Evolutionary conservation across 176 grass and related monocot genomes (phyloP).

Genomic region (Canna indica): DNA sequence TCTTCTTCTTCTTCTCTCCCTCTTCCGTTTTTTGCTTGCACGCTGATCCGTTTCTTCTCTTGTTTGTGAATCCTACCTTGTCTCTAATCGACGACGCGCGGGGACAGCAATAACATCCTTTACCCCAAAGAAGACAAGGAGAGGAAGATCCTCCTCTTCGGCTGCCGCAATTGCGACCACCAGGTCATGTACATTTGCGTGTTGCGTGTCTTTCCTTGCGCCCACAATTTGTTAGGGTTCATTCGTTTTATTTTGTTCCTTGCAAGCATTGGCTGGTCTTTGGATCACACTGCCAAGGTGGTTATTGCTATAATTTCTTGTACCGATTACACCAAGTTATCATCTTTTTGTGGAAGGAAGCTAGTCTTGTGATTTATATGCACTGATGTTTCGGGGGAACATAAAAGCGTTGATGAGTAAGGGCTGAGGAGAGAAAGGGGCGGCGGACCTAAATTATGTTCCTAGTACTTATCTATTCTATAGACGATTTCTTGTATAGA

Average conservation of each 20-base stretch:
- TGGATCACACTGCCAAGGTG: neutral
- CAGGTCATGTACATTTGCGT: no score
- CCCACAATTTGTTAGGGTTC: neutral
- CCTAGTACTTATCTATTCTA: no score
- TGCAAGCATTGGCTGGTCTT: neutral
- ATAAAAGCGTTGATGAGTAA: no score
- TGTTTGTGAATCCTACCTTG: neutral
- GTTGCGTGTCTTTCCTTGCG: neutral
- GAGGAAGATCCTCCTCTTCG: slow-evolving; percentile 46
- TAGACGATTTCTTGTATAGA: no score
- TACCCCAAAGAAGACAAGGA: slow-evolving; percentile 84
- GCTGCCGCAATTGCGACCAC: slow-evolving; percentile 62
- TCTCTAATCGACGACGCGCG: neutral
- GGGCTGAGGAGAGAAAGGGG: no score
- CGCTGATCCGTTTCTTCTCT: neutral
- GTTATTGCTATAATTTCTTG: neutral
- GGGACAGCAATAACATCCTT: slow-evolving; percentile 92
- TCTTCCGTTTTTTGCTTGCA: neutral
- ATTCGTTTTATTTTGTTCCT: slow-evolving; percentile 6
- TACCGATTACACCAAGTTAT: no score
- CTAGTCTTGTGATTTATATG: no score
- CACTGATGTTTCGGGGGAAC: no score
- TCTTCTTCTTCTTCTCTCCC: neutral
- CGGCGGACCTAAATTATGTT: no score
- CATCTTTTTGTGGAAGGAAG: no score